Evolutionary conservation across 2,329 filamentous ascomycete species (phyloP).

Genomic region (Fusarium falciforme): DNA sequence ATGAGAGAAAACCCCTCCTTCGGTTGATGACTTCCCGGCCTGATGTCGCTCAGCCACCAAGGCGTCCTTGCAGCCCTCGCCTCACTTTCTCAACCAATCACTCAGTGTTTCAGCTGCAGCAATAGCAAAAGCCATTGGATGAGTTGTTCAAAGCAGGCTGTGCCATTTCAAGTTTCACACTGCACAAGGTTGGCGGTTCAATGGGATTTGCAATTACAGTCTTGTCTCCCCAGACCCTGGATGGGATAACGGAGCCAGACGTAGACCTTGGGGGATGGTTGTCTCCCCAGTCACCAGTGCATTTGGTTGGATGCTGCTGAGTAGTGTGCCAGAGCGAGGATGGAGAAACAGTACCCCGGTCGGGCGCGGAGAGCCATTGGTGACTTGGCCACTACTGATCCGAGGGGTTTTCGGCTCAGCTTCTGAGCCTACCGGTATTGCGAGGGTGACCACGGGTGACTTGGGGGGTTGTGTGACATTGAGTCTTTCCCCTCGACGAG

Average conservation of each 20-base stretch:
- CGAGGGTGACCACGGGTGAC: background rate
- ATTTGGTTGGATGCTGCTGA: background rate
- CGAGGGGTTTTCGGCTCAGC: background rate
- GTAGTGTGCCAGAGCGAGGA: background rate
- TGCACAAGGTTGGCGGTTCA: background rate
- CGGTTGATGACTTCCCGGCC: background rate
- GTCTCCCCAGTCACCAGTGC: too few species aligned
- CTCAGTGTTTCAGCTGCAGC: background rate
- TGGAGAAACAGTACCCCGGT: too few species aligned
- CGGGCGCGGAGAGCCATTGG: background rate
- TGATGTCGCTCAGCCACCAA: background rate
- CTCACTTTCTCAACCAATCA: background rate
- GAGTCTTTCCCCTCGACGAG: background rate
- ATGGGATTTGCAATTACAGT: background rate
- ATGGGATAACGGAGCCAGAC: too few species aligned
- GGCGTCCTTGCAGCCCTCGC: background rate
- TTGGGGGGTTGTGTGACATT: background rate
- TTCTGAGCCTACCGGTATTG: background rate
- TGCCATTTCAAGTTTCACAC: background rate
- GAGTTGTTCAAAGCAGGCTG: background rate
- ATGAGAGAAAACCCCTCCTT: background rate
- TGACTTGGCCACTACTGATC: background rate
- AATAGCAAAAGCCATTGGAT: background rate
- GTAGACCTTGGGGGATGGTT: too few species aligned
- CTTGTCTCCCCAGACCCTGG: too few species aligned